Conservation (phyloP, 345 rosid genomes). For the Reutealis trisperma region DNA sequence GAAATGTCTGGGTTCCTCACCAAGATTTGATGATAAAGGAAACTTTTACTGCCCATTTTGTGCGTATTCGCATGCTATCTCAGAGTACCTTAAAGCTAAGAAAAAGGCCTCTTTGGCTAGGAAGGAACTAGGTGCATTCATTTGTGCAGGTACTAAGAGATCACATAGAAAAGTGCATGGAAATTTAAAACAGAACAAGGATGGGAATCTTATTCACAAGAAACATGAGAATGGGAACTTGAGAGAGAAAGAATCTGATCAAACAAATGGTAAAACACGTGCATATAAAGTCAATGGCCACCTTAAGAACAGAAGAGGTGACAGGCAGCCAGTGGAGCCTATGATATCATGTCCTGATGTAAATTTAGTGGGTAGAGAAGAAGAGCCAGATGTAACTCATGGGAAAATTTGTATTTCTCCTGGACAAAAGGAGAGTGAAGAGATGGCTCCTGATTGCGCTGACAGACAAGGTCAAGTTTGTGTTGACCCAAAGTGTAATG, state of each 20-base stretch:
- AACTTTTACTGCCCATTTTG: slow-evolving; percentile 60
- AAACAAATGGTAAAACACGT: slow-evolving; percentile 8
- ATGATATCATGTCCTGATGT: slow-evolving; percentile 9
- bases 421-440: slow-evolving; percentile 23
- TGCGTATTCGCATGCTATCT: slow-evolving; percentile 44
- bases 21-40: slow-evolving; percentile 38
- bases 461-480: slow-evolving; percentile 27
- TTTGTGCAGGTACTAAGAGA: slow-evolving; percentile 20
- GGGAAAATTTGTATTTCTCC: slow-evolving; percentile 6
- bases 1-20: slow-evolving; percentile 45
- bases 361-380: slow-evolving; percentile 19
- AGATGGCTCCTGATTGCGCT: slow-evolving; percentile 4
- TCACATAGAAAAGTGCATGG: slow-evolving; percentile 10
- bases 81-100: slow-evolving; percentile 48
- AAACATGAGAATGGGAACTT: slow-evolving; percentile 21
- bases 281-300: slow-evolving; percentile 10
- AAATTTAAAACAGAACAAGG: slow-evolving; percentile 22
- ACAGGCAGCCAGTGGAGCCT: slow-evolving; percentile 18
- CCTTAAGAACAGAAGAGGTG: slow-evolving; percentile 17
- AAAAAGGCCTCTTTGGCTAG: slow-evolving; percentile 35
- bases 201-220: slow-evolving; percentile 8
- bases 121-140: slow-evolving; percentile 41
- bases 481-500: neutral
- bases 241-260: slow-evolving; percentile 13
- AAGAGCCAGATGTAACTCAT: slow-evolving; percentile 16